A percentile compares a stretch with the other conserved stretches of the same genome.
Evolutionary conservation across 2,329 filamentous ascomycete genomes (phyloP).

Genomic region (Arthroderma uncinatum): DNA sequence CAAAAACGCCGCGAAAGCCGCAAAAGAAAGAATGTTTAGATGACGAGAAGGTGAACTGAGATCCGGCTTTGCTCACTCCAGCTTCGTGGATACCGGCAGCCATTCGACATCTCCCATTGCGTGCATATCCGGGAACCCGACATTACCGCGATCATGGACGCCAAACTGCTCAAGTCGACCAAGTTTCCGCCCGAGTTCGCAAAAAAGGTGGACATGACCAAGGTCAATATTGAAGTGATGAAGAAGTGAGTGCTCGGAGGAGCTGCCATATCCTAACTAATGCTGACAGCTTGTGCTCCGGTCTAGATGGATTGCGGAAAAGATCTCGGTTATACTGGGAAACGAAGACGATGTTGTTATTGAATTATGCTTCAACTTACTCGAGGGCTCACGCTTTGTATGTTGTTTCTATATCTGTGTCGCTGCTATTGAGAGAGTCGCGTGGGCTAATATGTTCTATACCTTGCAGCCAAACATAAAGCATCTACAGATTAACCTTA

Average conservation of each 20-base stretch:
- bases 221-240: slow-evolving; percentile 95
- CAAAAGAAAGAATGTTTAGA: background rate
- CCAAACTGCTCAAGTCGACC: slow-evolving; percentile 78
- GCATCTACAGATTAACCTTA: slow-evolving; percentile 83
- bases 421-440: background rate
- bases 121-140: background rate
- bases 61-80: background rate
- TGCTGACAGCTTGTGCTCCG: background rate
- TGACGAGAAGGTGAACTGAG: background rate
- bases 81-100: background rate
- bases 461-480: slow-evolving; percentile 77
- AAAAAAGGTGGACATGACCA: slow-evolving; percentile 91
- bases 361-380: slow-evolving; percentile 60
- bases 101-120: background rate
- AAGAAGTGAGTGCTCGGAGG: slow-evolving; percentile 59
- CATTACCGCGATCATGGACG: slow-evolving; percentile 52
- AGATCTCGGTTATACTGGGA: slow-evolving; percentile 77
- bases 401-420: slow-evolving; percentile 27
- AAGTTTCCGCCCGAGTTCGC: slow-evolving; percentile 92
- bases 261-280: background rate
- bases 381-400: slow-evolving; percentile 68
- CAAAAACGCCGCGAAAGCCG: background rate
- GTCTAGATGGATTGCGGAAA: slow-evolving; percentile 78
- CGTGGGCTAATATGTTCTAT: slow-evolving; percentile 17
- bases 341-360: slow-evolving; percentile 93